Base-by-base conservation (phyloP, 495 filamentous ascomycete genomes). In the Chaetomium cochliodes region DNA sequence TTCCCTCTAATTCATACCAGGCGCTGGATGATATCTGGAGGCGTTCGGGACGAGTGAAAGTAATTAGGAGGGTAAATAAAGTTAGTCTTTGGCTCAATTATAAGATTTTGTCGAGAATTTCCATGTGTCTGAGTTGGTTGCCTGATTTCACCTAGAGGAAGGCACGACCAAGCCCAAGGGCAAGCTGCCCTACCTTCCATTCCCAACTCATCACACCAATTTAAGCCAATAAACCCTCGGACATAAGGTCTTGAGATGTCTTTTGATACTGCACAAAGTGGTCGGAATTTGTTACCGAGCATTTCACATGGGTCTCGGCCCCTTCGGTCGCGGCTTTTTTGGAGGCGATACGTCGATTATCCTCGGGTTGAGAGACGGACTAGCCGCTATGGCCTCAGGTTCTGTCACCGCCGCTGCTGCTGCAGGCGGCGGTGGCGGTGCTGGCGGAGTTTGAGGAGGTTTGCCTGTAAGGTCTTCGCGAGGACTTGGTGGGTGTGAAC, bases 261-360 rank as follows among this genome's bases (percentile, higher is more conserved):
- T 33, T 7, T 7, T 7, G 30, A 33, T 33, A 33, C 7, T 33
- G 30, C 3, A 7, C 7, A 33, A 33, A 33, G 30, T 7, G 30
- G 30, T 33, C 30, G 30, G n/a, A n/a, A n/a, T n/a, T n/a, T n/a
- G n/a, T n/a, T n/a, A n/a, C n/a, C n/a, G n/a, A n/a, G n/a, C n/a
- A n/a, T n/a, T n/a, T 62, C 33, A 37, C 37, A 54, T 54, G 2
- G 49, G 2, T 15, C 60, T 54, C n/a, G 50, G 60, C 4, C 60
- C 50, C 20, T n/a, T 39, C 26, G 39, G 47, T 11, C 47, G 30
- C 12, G 20, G 37, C 22, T 6, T 30, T 13, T 12, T 30, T 6
- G 41, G 58, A 11, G 50, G 49, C 16, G 60, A 62, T 18, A 47
- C 50, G 7, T 62, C 25, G 4, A 62, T 53, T 16, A 62, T 46